A percentile compares a stretch with the other conserved stretches of the same genome.
Conservation (phyloP, 2,329 filamentous ascomycete genomes). For the Davidsoniella virescens region DNA sequence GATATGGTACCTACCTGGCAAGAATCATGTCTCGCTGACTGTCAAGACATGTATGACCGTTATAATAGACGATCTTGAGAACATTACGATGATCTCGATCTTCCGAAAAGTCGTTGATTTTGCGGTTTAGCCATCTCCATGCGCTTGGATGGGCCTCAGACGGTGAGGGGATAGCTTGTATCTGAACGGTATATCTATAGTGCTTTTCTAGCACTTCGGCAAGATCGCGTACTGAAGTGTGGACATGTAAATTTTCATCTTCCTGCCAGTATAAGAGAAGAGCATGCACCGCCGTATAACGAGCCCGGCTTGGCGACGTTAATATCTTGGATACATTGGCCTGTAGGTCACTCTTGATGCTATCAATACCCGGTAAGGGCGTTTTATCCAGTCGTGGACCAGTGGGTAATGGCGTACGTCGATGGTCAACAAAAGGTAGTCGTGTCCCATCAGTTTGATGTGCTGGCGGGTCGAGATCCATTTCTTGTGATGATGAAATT, state of each 20-base stretch:
- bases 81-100: constrained; percentile 37
- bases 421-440: constrained; percentile 22
- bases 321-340: constrained; percentile 32
- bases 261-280: constrained; percentile 42
- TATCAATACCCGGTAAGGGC: constrained; percentile 31
- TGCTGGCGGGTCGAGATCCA: constrained; percentile 36
- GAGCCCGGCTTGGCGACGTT: constrained; percentile 32
- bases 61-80: constrained; percentile 43
- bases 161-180: constrained; percentile 32
- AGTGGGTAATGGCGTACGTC: constrained; percentile 39
- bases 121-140: constrained; percentile 36
- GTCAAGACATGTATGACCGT: constrained; percentile 37
- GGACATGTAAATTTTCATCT: constrained; percentile 27
- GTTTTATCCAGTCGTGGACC: constrained; percentile 38
- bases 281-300: constrained; percentile 35
- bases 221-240: constrained; percentile 28
- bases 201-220: constrained; percentile 33
- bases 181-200: constrained; percentile 35
- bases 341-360: constrained; percentile 36
- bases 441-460: background rate
- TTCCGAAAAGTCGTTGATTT: constrained; percentile 36
- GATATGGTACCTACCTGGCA: constrained; percentile 28
- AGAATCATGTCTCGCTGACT: constrained; percentile 40
- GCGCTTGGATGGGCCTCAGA: constrained; percentile 31
- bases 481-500: constrained; percentile 28